These are phyloP conservation scores for Alectoria sarmentosa DNA, from an alignment of 495 filamentous ascomycete species.

Conservation along the genomic window DNA sequence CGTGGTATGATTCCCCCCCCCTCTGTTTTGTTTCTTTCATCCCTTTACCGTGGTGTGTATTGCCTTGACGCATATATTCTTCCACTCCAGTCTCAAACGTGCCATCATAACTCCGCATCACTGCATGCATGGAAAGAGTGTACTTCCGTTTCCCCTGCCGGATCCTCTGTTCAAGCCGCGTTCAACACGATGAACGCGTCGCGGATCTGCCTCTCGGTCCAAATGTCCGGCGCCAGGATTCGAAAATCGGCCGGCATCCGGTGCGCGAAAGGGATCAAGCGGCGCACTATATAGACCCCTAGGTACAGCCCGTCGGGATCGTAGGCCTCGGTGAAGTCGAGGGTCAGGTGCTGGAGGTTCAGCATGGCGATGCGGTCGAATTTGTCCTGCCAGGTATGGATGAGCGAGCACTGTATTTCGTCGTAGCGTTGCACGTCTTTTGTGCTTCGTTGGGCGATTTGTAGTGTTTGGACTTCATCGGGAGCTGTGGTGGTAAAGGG, in stretches of 20 bases:
- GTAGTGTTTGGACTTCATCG: background rate
- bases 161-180: background rate
- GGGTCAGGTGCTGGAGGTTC: conserved; percentile 5
- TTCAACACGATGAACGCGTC: background rate
- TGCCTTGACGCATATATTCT: too few species aligned
- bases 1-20: too few species aligned
- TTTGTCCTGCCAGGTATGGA: conserved; percentile 14
- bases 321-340: conserved; percentile 14
- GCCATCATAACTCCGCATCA: background rate
- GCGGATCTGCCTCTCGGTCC: conserved; percentile 8
- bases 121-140: background rate
- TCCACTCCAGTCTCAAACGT: background rate
- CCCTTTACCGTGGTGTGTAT: too few species aligned
- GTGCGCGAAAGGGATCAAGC: conserved; percentile 11
- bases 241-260: conserved; percentile 5
- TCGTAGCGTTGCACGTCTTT: background rate
- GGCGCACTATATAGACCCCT: conserved; percentile 5
- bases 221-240: conserved; percentile 3
- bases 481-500: background rate
- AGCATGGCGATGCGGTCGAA: conserved; percentile 16
- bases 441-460: background rate
- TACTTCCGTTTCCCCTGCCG: background rate
- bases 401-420: background rate
- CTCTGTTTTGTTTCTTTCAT: too few species aligned
- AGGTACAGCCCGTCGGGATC: conserved; percentile 4